Percentiles rank a stretch among this genome's conserved stretches.
Conservation (phyloP, 345 rosid species). For the Mallotus nudiflorus region DNA sequence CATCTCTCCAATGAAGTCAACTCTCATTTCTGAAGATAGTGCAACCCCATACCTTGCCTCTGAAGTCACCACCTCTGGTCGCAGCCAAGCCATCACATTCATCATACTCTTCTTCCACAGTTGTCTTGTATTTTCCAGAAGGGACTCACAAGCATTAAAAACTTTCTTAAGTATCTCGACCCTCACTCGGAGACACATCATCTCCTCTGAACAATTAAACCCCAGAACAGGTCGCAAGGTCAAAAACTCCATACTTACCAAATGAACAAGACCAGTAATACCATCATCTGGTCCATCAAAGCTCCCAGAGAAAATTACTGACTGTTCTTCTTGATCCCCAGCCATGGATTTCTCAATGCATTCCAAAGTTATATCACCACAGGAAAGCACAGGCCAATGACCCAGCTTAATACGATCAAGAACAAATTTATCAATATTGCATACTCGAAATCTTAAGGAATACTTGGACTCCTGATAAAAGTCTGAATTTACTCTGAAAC, state of each 20-base stretch:
- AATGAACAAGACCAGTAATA: slow-evolving; percentile 77
- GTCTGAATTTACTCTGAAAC: slow-evolving; percentile 36
- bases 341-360: slow-evolving; percentile 41
- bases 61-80: slow-evolving; percentile 85
- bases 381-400: slow-evolving; percentile 79
- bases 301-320: slow-evolving; percentile 59
- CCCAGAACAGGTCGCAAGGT: slow-evolving; percentile 61
- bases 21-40: slow-evolving; percentile 33
- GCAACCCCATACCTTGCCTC: slow-evolving; percentile 64
- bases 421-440: slow-evolving; percentile 46
- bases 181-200: slow-evolving; percentile 62
- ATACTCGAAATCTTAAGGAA: slow-evolving; percentile 63
- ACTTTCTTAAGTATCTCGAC: slow-evolving; percentile 71
- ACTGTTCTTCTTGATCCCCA: slow-evolving; percentile 33
- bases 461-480: slow-evolving; percentile 41
- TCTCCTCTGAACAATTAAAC: slow-evolving; percentile 33
- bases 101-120: slow-evolving; percentile 88
- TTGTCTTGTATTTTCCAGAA: slow-evolving; percentile 64
- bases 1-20: slow-evolving; percentile 22
- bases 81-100: slow-evolving; percentile 88
- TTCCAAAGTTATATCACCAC: slow-evolving; percentile 59
- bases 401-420: slow-evolving; percentile 73
- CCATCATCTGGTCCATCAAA: slow-evolving; percentile 90
- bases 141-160: slow-evolving; percentile 74
- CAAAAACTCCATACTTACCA: slow-evolving; percentile 61